These are phyloP conservation scores for Talaromyces stipitatus DNA, from an alignment of 495 filamentous ascomycete genomes.

Conservation along the genomic window DNA sequence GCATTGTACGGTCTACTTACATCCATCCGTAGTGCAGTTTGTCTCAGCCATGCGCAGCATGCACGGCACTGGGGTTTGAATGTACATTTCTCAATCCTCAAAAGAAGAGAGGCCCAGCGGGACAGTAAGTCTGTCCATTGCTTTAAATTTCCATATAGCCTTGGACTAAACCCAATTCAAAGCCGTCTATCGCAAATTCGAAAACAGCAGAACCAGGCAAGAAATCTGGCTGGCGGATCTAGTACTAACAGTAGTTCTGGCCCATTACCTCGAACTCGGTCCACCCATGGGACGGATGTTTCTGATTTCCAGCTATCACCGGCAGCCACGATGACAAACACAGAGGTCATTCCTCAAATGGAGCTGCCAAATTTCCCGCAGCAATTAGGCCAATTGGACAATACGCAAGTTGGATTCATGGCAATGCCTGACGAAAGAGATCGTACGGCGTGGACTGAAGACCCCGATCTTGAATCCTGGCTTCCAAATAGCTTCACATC, in stretches of 20 bases:
- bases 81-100: constrained; percentile 38
- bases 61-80: constrained; percentile 34
- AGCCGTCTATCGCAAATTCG: constrained; percentile 37
- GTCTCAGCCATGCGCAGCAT: constrained; percentile 31
- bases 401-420: background rate
- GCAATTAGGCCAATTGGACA: constrained; percentile 9
- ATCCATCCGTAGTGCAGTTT: constrained; percentile 25
- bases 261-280: background rate
- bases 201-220: constrained; percentile 25
- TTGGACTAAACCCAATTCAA: background rate
- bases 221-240: background rate
- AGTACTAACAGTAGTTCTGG: background rate
- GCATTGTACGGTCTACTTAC: constrained; percentile 5
- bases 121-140: constrained; percentile 28
- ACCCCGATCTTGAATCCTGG: constrained; percentile 32
- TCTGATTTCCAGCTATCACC: background rate
- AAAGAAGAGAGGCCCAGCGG: constrained; percentile 35
- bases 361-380: constrained; percentile 8
- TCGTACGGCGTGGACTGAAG: constrained; percentile 20
- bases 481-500: constrained; percentile 30
- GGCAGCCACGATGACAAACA: background rate
- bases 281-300: background rate
- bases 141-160: too few species aligned
- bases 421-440: background rate
- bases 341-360: background rate